Conservation (phyloP, 805 yeast genomes). For the Hanseniaspora thailandica region DNA sequence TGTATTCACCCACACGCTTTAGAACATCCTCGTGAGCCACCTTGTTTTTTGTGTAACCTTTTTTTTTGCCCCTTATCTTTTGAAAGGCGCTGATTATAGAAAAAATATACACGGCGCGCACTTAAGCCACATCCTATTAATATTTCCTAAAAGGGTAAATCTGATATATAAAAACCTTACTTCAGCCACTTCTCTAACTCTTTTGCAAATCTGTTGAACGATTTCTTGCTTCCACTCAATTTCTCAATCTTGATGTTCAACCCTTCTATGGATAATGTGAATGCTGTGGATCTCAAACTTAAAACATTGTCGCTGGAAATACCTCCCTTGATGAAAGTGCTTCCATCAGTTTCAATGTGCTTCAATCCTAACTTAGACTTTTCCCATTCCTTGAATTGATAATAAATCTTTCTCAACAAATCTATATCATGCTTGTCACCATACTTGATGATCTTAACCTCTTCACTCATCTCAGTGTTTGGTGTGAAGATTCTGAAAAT, state of each 20-base stretch:
- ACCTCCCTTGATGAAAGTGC: constrained; percentile 44
- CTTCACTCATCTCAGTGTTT: neutral
- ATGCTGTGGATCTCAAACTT: constrained; percentile 51
- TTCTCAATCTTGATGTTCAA: constrained; percentile 41
- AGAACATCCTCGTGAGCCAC: too few relatives aligned
- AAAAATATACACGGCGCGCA: neutral
- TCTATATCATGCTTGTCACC: constrained; percentile 15
- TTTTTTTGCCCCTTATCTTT: too few relatives aligned
- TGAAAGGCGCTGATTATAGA: neutral
- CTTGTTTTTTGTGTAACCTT: too few relatives aligned
- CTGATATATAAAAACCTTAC: constrained; percentile 31
- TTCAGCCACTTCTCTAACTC: constrained; percentile 56
- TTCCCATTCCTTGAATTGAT: constrained; percentile 56
- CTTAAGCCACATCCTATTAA: neutral
- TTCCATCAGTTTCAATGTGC: constrained; percentile 38
- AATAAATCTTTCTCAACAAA: constrained; percentile 51
- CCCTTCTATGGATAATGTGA: constrained; percentile 32
- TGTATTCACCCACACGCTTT: too few relatives aligned
- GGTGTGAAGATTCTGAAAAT: constrained; percentile 15
- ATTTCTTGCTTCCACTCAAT: constrained; percentile 52
- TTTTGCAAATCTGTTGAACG: constrained; percentile 45
- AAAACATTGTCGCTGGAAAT: constrained; percentile 51
- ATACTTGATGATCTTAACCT: constrained; percentile 15
- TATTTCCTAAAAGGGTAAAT: neutral
- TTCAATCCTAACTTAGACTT: constrained; percentile 47